Percentiles rank a stretch among this genome's conserved stretches.
phyloP scores from a whole-genome alignment of 1,284 basidiomycete species.

The Erythrobasidium hasegawianum region DNA sequence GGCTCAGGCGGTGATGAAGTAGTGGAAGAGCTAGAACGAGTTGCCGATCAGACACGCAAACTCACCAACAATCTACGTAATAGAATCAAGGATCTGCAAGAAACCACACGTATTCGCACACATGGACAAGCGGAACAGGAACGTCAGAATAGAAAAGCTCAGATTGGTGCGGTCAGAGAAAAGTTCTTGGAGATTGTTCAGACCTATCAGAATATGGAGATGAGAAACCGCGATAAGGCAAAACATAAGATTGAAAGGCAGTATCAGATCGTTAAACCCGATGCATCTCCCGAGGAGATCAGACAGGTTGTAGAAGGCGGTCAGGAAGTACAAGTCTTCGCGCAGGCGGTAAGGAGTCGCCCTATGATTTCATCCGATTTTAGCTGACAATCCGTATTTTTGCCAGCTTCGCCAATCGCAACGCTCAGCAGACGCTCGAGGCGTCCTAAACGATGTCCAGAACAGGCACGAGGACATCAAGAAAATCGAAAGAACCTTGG shows the following conservation, averaged over 20 bases:
- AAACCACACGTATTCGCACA: slow-evolving; percentile 40
- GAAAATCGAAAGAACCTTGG: slow-evolving; percentile 79
- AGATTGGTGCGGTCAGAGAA: slow-evolving; percentile 44
- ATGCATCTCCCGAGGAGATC: slow-evolving; percentile 81
- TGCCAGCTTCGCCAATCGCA: slow-evolving; percentile 79
- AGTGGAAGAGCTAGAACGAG: slow-evolving; percentile 29
- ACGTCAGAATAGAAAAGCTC: slow-evolving; percentile 49
- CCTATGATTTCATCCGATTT: no score
- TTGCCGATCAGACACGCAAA: slow-evolving; percentile 31
- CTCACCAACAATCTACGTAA: slow-evolving; percentile 37
- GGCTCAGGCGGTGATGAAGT: slow-evolving; percentile 38
- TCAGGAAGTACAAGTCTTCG: slow-evolving; percentile 73
- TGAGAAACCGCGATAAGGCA: slow-evolving; percentile 84
- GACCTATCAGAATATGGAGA: slow-evolving; percentile 77
- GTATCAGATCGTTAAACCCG: slow-evolving; percentile 93
- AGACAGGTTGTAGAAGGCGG: slow-evolving; percentile 68
- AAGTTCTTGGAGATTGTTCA: slow-evolving; percentile 53
- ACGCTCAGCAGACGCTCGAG: slow-evolving; percentile 75
- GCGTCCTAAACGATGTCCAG: slow-evolving; percentile 84
- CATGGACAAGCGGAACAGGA: slow-evolving; percentile 43
- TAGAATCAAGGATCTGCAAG: slow-evolving; percentile 40
- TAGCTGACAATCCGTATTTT: background rate
- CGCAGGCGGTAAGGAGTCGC: slow-evolving; percentile 73
- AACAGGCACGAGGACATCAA: slow-evolving; percentile 82
- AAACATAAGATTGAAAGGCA: slow-evolving; percentile 92